A percentile compares a stretch with the other conserved stretches of the same genome.
These are phyloP conservation scores for Pseudogymnoascus sp. DNA, from an alignment of 2,329 filamentous ascomycete species.

Conservation along the genomic window DNA sequence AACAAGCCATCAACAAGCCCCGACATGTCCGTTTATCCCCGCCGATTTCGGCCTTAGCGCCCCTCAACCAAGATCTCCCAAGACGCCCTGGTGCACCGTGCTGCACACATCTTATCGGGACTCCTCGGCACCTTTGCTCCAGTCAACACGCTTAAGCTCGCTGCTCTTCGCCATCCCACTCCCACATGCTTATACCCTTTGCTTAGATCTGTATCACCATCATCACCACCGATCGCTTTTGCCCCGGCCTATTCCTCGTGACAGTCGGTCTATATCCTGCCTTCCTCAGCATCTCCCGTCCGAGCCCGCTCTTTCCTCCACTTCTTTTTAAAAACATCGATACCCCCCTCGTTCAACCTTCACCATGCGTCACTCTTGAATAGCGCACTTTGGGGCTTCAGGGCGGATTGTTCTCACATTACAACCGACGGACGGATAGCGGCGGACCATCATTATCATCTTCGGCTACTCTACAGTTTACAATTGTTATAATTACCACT, in stretches of 20 bases:
- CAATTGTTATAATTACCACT: neutral
- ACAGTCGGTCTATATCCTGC: neutral
- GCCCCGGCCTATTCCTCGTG: neutral
- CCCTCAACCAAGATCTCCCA: neutral
- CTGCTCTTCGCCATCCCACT: neutral
- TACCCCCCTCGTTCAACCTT: neutral
- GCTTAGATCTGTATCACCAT: neutral
- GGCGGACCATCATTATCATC: neutral
- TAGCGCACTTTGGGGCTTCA: neutral
- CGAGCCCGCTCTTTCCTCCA: neutral
- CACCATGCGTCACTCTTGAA: neutral
- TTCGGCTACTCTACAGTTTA: neutral
- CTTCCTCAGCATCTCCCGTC: neutral
- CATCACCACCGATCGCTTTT: neutral
- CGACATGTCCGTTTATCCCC: neutral
- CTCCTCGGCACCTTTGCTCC: neutral
- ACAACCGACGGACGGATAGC: constrained; percentile 1
- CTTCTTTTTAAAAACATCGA: neutral
- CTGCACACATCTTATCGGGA: neutral
- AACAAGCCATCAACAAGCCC: constrained; percentile 2
- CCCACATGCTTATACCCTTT: neutral
- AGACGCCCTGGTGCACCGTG: neutral
- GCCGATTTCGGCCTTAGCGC: neutral
- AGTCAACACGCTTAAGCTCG: neutral
- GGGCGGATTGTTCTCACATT: neutral